Conservation (phyloP, 495 filamentous ascomycete species). For the Letharia lupina region DNA sequence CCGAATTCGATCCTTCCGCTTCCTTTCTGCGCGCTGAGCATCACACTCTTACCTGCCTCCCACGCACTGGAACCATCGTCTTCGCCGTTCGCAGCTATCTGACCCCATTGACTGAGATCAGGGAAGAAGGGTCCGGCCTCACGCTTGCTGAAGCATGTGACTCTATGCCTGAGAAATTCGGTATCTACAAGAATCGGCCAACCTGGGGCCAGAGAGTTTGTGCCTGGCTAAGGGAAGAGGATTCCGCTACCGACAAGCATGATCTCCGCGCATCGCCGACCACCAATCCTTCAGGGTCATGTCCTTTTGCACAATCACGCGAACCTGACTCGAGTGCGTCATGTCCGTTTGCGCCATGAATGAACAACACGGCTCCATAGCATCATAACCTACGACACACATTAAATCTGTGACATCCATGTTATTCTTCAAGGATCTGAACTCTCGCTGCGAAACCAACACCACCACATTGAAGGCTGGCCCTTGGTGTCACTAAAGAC, state of each 20-base stretch:
- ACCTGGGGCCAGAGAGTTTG: slow-evolving; percentile 14
- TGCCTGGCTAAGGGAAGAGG: slow-evolving; percentile 17
- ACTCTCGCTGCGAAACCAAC: neutral
- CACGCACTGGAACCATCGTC: slow-evolving; percentile 54
- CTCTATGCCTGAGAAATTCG: slow-evolving; percentile 22
- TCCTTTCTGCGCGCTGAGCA: slow-evolving; percentile 52
- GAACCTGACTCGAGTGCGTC: neutral
- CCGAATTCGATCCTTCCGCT: slow-evolving; percentile 7
- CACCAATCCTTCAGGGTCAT: neutral
- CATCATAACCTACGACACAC: neutral
- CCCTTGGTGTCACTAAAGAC: neutral
- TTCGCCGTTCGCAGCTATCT: slow-evolving; percentile 78
- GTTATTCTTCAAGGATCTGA: neutral
- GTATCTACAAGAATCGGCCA: slow-evolving; percentile 15
- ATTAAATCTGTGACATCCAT: neutral
- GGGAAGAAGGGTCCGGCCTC: slow-evolving; percentile 53
- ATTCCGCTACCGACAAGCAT: neutral
- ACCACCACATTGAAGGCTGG: neutral
- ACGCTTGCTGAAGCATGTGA: slow-evolving; percentile 19
- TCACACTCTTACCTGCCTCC: slow-evolving; percentile 68
- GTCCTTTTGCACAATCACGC: neutral
- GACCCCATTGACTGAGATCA: slow-evolving; percentile 59
- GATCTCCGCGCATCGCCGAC: neutral
- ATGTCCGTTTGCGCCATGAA: neutral
- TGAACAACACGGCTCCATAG: no score